These are phyloP conservation scores for Macadamia tetraphylla DNA, from an alignment of 164 flowering plant genomes.

Conservation along the genomic window DNA sequence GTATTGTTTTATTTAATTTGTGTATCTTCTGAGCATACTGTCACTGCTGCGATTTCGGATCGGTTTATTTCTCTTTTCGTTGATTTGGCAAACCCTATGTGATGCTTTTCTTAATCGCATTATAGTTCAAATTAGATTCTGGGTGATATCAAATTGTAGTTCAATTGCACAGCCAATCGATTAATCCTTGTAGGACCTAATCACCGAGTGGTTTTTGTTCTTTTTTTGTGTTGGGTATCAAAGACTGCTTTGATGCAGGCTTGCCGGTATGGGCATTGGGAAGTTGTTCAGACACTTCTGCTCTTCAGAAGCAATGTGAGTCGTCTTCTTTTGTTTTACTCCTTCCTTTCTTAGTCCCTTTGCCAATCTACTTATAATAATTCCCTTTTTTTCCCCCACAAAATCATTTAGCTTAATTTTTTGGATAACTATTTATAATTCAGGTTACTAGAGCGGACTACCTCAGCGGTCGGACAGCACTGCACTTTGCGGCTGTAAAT, in stretches of 20 bases:
- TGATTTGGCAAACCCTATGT: not conserved
- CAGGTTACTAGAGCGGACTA: constrained; percentile 90
- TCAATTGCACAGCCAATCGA: not conserved
- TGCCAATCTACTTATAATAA: not conserved
- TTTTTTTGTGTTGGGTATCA: not conserved
- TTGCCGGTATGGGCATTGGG: constrained; percentile 98
- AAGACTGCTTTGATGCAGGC: constrained; percentile 99
- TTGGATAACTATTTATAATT: not conserved
- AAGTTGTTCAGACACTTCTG: constrained; percentile 89
- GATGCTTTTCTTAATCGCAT: not conserved
- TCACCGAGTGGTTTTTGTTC: constrained; percentile 9
- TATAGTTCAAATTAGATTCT: not conserved
- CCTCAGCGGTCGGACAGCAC: constrained; percentile 87
- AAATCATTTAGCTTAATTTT: not conserved
- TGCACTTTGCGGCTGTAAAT: constrained; percentile 92
- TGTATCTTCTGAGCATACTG: not conserved
- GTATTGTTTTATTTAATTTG: not conserved
- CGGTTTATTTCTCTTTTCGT: not conserved
- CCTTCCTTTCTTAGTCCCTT: not conserved
- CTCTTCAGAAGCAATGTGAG: constrained; percentile 87
- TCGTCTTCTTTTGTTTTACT: not conserved
- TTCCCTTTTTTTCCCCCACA: too few relatives aligned
- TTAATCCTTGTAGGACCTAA: constrained; percentile 8
- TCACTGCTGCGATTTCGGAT: not conserved
- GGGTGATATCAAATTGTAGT: too few relatives aligned